phyloP scores from a whole-genome alignment of 2,329 filamentous ascomycete genomes.

The Aspergillus alliaceus region DNA sequence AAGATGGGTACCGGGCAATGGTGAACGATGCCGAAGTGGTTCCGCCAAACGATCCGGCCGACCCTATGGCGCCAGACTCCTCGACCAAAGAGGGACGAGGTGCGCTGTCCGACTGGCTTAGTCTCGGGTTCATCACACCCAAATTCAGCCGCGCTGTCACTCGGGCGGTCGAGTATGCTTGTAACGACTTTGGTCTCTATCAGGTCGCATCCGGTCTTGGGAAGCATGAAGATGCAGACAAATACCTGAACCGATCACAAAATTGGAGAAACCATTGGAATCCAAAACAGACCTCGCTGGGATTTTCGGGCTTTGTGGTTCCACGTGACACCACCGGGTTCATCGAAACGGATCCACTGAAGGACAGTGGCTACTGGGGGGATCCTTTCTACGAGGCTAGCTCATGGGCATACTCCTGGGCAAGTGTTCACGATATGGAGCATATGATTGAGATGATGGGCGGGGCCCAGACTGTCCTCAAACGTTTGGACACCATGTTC shows the following conservation, averaged over 20 bases:
- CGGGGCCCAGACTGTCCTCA: conserved; percentile 42
- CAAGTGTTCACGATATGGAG: conserved; percentile 65
- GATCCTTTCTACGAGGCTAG: conserved; percentile 62
- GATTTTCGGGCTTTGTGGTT: conserved; percentile 66
- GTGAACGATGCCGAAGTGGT: conserved; percentile 65
- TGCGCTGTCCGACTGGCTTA: conserved; percentile 67
- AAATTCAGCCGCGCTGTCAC: conserved; percentile 62
- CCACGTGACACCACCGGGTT: conserved; percentile 54
- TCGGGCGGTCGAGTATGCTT: conserved; percentile 66
- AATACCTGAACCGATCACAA: conserved; percentile 62
- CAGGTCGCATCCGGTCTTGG: conserved; percentile 63
- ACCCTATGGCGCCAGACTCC: conserved; percentile 54
- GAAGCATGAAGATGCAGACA: conserved; percentile 51
- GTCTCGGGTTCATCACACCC: conserved; percentile 65
- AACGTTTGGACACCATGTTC: conserved; percentile 62
- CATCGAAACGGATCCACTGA: conserved; percentile 52
- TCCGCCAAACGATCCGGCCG: conserved; percentile 59
- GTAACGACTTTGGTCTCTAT: conserved; percentile 68
- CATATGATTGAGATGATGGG: conserved; percentile 56
- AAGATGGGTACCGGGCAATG: conserved; percentile 63
- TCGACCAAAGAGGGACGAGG: conserved; percentile 68
- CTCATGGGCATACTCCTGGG: conserved; percentile 67
- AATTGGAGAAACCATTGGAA: conserved; percentile 77
- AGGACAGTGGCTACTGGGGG: conserved; percentile 64
- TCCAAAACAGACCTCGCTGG: conserved; percentile 54